A percentile compares a stretch with the other conserved stretches of the same genome.
These are phyloP conservation scores for Rhypophila decipiens DNA, from an alignment of 495 filamentous ascomycete species.

Conservation along the genomic window DNA sequence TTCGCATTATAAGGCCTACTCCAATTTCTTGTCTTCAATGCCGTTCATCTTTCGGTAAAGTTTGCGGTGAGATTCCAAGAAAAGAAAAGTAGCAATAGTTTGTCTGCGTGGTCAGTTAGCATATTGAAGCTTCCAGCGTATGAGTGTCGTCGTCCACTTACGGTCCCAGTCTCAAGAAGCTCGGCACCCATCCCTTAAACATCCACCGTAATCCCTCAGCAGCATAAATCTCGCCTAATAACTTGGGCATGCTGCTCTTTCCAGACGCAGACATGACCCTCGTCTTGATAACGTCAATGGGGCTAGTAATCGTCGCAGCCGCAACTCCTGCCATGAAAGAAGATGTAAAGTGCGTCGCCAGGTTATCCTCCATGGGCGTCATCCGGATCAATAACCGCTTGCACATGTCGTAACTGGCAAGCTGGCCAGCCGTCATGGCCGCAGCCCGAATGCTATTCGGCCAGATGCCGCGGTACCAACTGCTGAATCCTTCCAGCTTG, in stretches of 20 bases:
- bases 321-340: constrained; percentile 85
- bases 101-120: constrained; percentile 41
- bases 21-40: constrained; percentile 24
- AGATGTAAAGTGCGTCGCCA: constrained; percentile 81
- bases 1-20: too few relatives aligned
- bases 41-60: constrained; percentile 49
- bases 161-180: constrained; percentile 82
- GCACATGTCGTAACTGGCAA: constrained; percentile 89
- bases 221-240: constrained; percentile 63
- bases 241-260: constrained; percentile 50
- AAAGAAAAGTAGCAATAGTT: constrained; percentile 92
- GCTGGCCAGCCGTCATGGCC: constrained; percentile 87
- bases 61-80: constrained; percentile 87
- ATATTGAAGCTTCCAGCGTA: neutral
- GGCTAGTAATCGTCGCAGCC: constrained; percentile 89
- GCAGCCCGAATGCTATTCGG: constrained; percentile 86
- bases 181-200: constrained; percentile 97
- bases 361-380: constrained; percentile 65
- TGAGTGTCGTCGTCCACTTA: constrained; percentile 22
- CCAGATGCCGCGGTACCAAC: constrained; percentile 82
- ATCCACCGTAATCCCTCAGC: constrained; percentile 82
- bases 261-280: constrained; percentile 75
- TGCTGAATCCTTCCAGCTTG: constrained; percentile 63
- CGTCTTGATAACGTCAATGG: constrained; percentile 97
- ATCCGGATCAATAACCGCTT: constrained; percentile 67